Evolutionary conservation across 2,329 filamentous ascomycete genomes (phyloP).

Genomic region (Penicillium sp.): DNA sequence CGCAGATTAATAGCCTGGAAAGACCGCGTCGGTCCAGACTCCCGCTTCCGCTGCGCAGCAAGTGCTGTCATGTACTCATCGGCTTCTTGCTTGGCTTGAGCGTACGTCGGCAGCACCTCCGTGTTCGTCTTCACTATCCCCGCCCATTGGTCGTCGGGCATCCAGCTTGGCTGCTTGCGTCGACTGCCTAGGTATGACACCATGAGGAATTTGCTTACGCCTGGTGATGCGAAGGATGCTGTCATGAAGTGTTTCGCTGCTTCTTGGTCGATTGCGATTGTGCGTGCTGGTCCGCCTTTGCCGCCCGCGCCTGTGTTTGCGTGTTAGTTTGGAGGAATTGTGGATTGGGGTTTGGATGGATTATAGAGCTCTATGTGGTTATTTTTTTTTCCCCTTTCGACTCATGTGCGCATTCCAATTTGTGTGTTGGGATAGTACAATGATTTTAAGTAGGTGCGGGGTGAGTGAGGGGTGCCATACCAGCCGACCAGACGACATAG

Average conservation of each 20-base stretch:
- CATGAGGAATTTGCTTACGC: slow-evolving; percentile 48
- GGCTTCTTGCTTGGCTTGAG: slow-evolving; percentile 48
- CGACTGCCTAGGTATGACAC: slow-evolving; percentile 48
- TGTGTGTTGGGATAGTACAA: background rate
- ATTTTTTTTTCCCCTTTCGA: no score
- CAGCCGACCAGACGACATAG: slow-evolving; percentile 42
- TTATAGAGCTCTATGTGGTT: background rate
- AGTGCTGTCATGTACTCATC: slow-evolving; percentile 48
- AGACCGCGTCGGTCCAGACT: slow-evolving; percentile 7
- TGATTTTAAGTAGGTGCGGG: background rate
- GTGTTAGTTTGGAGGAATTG: slow-evolving; percentile 1
- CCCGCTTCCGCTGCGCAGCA: slow-evolving; percentile 27
- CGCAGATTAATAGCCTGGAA: slow-evolving; percentile 47
- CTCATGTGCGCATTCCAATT: background rate
- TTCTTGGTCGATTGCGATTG: slow-evolving; percentile 46
- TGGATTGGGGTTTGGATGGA: background rate
- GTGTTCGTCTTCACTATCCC: slow-evolving; percentile 40
- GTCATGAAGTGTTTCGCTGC: slow-evolving; percentile 49
- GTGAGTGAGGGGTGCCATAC: slow-evolving; percentile 23
- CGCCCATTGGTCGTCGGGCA: slow-evolving; percentile 42
- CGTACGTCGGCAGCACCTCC: slow-evolving; percentile 45
- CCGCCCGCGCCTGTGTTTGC: slow-evolving; percentile 43
- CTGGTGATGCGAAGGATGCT: slow-evolving; percentile 39
- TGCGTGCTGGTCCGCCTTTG: slow-evolving; percentile 45
- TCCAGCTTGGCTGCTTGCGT: slow-evolving; percentile 43